Base-by-base conservation (phyloP, 768 basidiomycete species). In the Cubamyces lactineus region DNA sequence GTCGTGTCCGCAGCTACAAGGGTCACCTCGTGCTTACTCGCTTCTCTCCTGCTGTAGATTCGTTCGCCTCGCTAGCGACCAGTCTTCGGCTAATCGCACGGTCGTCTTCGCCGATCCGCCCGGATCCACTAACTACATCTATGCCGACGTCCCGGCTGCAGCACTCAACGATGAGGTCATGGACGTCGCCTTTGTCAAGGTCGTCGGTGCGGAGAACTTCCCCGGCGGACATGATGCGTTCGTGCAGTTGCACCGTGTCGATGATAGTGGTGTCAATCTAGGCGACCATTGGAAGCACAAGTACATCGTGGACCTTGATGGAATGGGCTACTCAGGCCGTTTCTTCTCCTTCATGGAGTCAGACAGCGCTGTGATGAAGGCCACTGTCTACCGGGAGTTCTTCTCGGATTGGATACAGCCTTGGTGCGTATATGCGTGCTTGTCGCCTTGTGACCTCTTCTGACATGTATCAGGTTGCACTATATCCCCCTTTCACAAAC, bases 251-350 rank as follows among this genome's bases (percentile, higher is more conserved):
- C 87, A 92, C 71, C 83, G 90, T 34, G 88, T 92, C 66, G 84
- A 82, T 12, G 85, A 91, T 56, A 78, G 89, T 53, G 79, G 90
- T 1, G 93, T 92, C 1, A 88, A 89, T 2, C 78, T 98, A 0
- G 92, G 92, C 6, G 82, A 86, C 57, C 89, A 94, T 69, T 98
- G 96, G 96, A 79, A 87, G 61, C 93, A 95, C 79, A 96, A 97
- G 77, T 79, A 96, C 70, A 80, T 96, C 39, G 75, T 96, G 63
- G 96, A 98, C 74, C 75, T 98, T 59, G 96, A 97, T 70, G 96
- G 96, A 16, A 96, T 95, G 91, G 89, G 92, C 19, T 98, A 98
- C 74, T 94, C 90, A 26, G 96, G 89, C 2, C 82, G 94, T 13
- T 95, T 97, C 73, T 86, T 94, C 82, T 82, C 88, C 0, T 86